Evolutionary conservation across 2,329 filamentous ascomycete species (phyloP), one percentile per base, ranked within the genome.

Genomic region (Trichoderma citrinoviride): DNA sequence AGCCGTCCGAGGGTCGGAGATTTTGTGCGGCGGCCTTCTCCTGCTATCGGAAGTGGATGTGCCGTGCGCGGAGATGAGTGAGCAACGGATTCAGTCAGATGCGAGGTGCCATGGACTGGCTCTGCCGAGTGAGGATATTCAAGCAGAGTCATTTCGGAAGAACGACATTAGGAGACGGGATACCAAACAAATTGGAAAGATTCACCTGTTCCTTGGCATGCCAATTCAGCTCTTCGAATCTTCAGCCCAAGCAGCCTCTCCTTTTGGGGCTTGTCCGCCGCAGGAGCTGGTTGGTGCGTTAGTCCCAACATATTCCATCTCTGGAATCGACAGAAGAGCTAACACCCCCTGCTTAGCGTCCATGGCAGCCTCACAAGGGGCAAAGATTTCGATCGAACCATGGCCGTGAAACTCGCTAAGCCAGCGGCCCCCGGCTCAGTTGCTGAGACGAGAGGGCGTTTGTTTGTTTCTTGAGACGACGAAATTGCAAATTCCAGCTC

Each of bases 361-460:
- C 23, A 27, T 52, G 40, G 53, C 49, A 66, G 60, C 60, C 60
- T 63, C 53, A 49, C 58, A 63, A 62, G 55, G 64, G 64, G 56
- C 49, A 49, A 37, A 50, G 60, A 53, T 43, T 46, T 63, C 56
- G 64, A 64, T 64, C 64, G 60, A 66, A 66, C 64, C 52, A 66
- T 64, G 64, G 37, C 17, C 21, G 46, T 55, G 61, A 64, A 63
- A 56, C 61, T 64, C 53, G 64, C 53, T 57, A 66, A 66, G 50
- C 49, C 52, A 64, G 43, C 17, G 2, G n/a, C 19, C 53, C 61
- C 54, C 46, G 44, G 61, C 27, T 43, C 8, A 37, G 53, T 33
- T 52, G 53, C 50, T 29, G 41, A 25, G 53, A 64, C n/a, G 53
- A 21, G 41, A 50, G 46, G 19, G 43, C 19, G 8, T 5, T 49